Conservation (phyloP, 2,329 filamentous ascomycete species). For the Fusarium zealandicum region DNA sequence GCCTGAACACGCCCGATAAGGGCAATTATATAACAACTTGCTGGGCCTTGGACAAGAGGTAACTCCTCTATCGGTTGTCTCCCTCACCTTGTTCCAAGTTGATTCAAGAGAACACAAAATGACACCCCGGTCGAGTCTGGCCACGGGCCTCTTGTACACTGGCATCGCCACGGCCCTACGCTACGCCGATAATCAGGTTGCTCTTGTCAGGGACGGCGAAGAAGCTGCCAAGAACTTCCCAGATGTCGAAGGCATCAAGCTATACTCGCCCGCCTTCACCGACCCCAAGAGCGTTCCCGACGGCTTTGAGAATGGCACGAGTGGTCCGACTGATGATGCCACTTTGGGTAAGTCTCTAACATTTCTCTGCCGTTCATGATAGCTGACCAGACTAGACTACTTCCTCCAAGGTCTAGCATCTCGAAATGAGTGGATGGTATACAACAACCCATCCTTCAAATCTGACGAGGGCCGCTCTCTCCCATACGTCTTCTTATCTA, state of each 20-base stretch:
- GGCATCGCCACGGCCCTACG: conserved; percentile 28
- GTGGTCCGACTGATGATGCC: conserved; percentile 38
- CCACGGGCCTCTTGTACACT: conserved; percentile 24
- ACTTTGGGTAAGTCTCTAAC: conserved; percentile 10
- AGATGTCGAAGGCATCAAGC: conserved; percentile 28
- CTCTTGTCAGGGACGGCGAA: conserved; percentile 32
- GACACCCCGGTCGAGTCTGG: conserved; percentile 5
- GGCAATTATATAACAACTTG: too few species aligned
- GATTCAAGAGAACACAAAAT: conserved; percentile 6
- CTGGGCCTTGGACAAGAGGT: too few species aligned
- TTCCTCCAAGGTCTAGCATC: conserved; percentile 33
- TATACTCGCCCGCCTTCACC: conserved; percentile 40
- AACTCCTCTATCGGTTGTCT: neutral
- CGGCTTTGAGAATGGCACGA: conserved; percentile 40
- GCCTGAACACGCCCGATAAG: too few species aligned
- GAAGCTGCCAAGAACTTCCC: conserved; percentile 37
- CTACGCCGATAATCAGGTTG: conserved; percentile 41
- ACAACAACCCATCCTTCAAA: conserved; percentile 32
- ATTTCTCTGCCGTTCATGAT: accelerated
- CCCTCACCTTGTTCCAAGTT: neutral
- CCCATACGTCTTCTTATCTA: conserved; percentile 31
- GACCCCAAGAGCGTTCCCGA: conserved; percentile 32
- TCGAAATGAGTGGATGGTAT: conserved; percentile 36
- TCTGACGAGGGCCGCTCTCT: conserved; percentile 37
- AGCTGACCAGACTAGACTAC: conserved; percentile 24